A percentile compares a stretch with the other conserved stretches of the same genome.
Evolutionary conservation across 73 alveolate genomes (phyloP).

Genomic region (Uronychia setigera): DNA sequence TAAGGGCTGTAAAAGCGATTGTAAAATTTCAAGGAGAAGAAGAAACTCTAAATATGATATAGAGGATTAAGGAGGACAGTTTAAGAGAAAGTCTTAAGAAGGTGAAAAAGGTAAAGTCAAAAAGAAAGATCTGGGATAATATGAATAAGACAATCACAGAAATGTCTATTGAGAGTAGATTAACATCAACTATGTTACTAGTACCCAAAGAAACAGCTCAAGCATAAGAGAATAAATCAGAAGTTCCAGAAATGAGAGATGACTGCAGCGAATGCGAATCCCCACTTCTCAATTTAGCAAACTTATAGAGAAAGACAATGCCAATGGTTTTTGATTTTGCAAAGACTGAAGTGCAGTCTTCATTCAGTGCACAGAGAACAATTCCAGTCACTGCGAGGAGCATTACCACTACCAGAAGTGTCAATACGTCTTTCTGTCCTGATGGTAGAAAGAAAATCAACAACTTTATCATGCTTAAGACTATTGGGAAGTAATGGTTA

Average conservation of each 20-base stretch:
- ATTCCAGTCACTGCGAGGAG: too few relatives aligned
- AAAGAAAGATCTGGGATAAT: not conserved
- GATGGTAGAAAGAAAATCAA: constrained; percentile 6
- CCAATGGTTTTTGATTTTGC: not conserved
- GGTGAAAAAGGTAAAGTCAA: not conserved
- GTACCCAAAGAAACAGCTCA: not conserved
- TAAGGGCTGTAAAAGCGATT: not conserved
- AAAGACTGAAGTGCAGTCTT: not conserved
- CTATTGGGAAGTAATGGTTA: constrained; percentile 6
- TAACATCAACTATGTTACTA: not conserved
- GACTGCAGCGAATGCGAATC: constrained; percentile 5
- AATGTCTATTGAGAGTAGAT: not conserved
- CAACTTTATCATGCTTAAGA: not conserved
- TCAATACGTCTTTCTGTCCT: not conserved
- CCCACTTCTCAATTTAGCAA: not conserved
- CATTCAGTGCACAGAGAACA: not conserved
- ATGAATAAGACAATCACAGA: not conserved
- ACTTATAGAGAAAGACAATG: not conserved
- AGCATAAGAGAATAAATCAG: not conserved
- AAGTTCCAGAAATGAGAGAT: not conserved
- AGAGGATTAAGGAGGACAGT: not conserved
- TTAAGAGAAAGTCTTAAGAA: not conserved
- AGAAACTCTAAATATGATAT: not conserved
- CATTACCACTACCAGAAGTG: not conserved
- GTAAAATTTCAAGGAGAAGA: not conserved